Percentiles rank a stretch among this genome's conserved stretches.
Evolutionary conservation across 345 rosid genomes (phyloP).

Genomic region (Sapria himalayana): DNA sequence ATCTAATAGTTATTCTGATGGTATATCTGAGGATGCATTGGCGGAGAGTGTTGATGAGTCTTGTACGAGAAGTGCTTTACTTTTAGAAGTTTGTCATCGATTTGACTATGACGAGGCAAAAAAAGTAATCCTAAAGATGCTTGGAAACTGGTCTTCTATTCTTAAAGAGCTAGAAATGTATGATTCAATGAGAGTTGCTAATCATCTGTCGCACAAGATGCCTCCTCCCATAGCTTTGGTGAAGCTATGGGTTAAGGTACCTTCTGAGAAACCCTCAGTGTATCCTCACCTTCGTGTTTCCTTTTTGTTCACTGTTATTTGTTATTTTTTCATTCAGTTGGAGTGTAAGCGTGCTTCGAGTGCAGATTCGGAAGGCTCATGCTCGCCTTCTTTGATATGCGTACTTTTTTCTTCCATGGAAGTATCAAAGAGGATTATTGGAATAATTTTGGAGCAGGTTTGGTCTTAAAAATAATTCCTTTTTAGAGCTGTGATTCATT

Average conservation of each 20-base stretch:
- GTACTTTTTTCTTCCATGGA: slow-evolving; percentile 29
- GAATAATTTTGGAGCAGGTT: slow-evolving; percentile 71
- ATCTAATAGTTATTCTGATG: slow-evolving; percentile 13
- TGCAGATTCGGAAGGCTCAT: slow-evolving; percentile 14
- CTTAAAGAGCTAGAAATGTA: no score
- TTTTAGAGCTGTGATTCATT: no score
- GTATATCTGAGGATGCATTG: slow-evolving; percentile 30
- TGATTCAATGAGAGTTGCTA: no score
- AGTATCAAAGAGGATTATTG: slow-evolving; percentile 21
- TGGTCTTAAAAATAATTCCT: no score
- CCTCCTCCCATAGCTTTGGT: slow-evolving; percentile 52
- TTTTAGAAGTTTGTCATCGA: slow-evolving; percentile 56
- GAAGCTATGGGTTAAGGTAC: slow-evolving; percentile 90
- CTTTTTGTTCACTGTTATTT: slow-evolving; percentile 14
- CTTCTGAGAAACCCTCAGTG: slow-evolving; percentile 6
- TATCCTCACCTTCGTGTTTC: slow-evolving; percentile 4
- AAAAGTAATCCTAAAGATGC: slow-evolving; percentile 20
- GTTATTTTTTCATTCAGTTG: slow-evolving; percentile 27
- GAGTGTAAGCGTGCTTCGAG: slow-evolving; percentile 22
- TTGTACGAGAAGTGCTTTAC: slow-evolving; percentile 37
- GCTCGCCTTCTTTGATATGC: slow-evolving; percentile 27
- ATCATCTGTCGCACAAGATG: slow-evolving; percentile 20
- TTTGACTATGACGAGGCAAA: slow-evolving; percentile 21
- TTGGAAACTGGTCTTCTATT: slow-evolving; percentile 62
- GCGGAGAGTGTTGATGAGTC: slow-evolving; percentile 34